Evolutionary conservation across 1,284 basidiomycete genomes (phyloP), one percentile per base, ranked within the genome.

Genomic region (Cystobasidium pallidum): DNA sequence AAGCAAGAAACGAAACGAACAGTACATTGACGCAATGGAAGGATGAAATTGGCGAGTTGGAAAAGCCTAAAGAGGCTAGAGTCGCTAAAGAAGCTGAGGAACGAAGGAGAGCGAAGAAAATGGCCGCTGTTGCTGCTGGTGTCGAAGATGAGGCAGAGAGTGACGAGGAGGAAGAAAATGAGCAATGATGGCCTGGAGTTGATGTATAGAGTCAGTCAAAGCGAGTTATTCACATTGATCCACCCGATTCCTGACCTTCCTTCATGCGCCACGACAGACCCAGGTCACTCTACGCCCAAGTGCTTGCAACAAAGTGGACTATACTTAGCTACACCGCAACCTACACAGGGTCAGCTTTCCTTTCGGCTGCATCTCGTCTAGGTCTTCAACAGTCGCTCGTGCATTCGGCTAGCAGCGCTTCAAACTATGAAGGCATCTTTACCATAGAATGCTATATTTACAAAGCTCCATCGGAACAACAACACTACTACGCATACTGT

Each of bases 1-100:
- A 70, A 51, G 67, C 67, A 58, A 57, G 67, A 19, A 36, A 30
- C 28, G 67, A 59, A 17, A 70, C 55, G 32, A 70, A 70, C 32
- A 28, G 8, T 32, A 70, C 55, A 19, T 58, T 70, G 15, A 70
- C 54, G 3, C 32, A 62, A 24, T 70, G 67, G 67, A 70, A 70
- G 34, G 49, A 70, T 47, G 57, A 30, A 26, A 70, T 70, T 70
- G 67, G 67, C 32, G 67, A 61, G 34, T 2, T 61, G 11, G 67
- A 70, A 34, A 70, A 70, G 43, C 11, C 26, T 21, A 61, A 51
- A 70, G 67, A 70, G 36, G 58, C 58, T 13, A 21, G 30, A 47
- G 58, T 51, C 2, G 58, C 55, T 3, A 59, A 62, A 54, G 36
- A 41, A 52, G 67, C 58, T 24, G 58, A 59, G n/a, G 58, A 59